Evolutionary conservation across 495 filamentous ascomycete species (phyloP).

Genomic region (Hypoxylon crocopeplum): DNA sequence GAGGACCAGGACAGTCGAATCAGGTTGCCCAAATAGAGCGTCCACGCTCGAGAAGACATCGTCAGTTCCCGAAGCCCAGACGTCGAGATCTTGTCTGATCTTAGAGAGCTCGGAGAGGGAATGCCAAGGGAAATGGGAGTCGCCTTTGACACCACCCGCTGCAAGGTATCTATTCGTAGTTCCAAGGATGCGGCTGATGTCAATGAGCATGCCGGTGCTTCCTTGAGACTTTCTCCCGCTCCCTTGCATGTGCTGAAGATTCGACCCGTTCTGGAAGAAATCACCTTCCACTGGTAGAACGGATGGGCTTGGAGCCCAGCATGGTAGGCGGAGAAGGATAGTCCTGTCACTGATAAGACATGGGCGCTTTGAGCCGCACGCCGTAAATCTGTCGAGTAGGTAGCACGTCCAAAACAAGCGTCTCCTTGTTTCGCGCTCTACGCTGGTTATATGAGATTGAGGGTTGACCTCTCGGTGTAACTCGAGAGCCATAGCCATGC

Average conservation of each 20-base stretch:
- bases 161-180: conserved; percentile 85
- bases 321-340: conserved; percentile 73
- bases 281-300: conserved; percentile 71
- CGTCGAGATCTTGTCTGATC: conserved; percentile 82
- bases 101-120: conserved; percentile 82
- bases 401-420: conserved; percentile 86
- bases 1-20: conserved; percentile 77
- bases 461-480: conserved; percentile 73
- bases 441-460: conserved; percentile 59
- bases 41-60: conserved; percentile 79
- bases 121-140: conserved; percentile 90
- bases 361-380: conserved; percentile 79
- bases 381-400: conserved; percentile 78
- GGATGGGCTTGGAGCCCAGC: conserved; percentile 64
- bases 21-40: conserved; percentile 74
- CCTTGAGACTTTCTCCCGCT: conserved; percentile 71
- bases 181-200: conserved; percentile 80
- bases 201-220: conserved; percentile 75
- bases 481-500: conserved; percentile 80
- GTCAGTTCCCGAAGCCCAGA: conserved; percentile 82
- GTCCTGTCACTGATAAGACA: conserved; percentile 77
- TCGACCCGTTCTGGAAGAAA: conserved; percentile 76
- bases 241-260: conserved; percentile 70
- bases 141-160: conserved; percentile 83
- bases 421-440: conserved; percentile 75